These are phyloP conservation scores for Colletotrichum sublineola DNA, from an alignment of 2,329 filamentous ascomycete species.

Conservation along the genomic window DNA sequence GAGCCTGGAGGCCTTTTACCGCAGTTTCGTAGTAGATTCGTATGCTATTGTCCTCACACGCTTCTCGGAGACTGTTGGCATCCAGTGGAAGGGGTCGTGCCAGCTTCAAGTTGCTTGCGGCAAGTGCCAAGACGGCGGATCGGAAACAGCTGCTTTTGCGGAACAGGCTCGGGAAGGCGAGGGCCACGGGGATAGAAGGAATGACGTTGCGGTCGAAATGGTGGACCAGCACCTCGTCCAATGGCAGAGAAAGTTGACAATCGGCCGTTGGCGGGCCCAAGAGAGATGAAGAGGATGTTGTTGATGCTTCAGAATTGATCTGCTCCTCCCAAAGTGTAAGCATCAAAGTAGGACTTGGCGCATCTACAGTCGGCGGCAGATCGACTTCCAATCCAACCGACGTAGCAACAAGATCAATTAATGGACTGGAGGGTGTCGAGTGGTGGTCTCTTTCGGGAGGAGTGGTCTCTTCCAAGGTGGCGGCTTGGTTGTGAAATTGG, in stretches of 20 bases:
- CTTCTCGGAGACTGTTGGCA: not conserved
- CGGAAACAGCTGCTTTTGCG: conserved; percentile 27
- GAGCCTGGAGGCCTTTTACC: conserved; percentile 19
- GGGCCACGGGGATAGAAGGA: conserved; percentile 15
- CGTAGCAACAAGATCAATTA: not conserved
- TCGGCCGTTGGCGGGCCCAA: conserved; percentile 5
- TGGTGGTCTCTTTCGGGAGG: not conserved
- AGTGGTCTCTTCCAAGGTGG: too few species aligned
- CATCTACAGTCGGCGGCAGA: not conserved
- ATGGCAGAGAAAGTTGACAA: conserved; percentile 16
- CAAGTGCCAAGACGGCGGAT: conserved; percentile 24
- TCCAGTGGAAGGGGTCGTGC: conserved; percentile 5
- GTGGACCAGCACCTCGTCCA: conserved; percentile 25
- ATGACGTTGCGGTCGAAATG: conserved; percentile 31
- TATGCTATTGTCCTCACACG: conserved; percentile 19
- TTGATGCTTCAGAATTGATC: not conserved
- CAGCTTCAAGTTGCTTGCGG: conserved; percentile 28
- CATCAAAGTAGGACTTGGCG: not conserved
- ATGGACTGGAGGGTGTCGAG: not conserved
- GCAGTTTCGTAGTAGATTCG: conserved; percentile 31
- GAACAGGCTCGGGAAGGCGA: conserved; percentile 28
- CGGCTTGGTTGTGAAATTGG: not conserved
- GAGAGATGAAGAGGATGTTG: conserved; percentile 2
- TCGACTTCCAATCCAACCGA: not conserved
- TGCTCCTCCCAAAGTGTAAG: conserved; percentile 24